Base-by-base conservation (phyloP, 108 stramenopile genomes). In the Nitzschia sp. region DNA sequence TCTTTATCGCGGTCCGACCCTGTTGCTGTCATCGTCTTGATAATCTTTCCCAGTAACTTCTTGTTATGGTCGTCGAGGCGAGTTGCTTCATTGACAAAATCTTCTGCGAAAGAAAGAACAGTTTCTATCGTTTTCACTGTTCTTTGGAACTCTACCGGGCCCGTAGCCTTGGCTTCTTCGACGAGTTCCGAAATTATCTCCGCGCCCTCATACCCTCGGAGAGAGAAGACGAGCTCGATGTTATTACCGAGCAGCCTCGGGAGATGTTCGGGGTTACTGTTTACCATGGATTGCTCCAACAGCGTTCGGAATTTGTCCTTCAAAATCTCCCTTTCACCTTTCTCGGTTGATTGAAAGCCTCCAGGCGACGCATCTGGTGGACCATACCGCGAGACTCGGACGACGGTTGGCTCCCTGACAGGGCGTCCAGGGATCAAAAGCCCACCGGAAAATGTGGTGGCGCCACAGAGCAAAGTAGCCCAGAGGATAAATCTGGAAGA, bases 41-140 rank as follows among this genome's bases (percentile, higher is more conserved):
- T 74, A 26, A 93, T 93, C 51, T 81, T 88, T 9, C 89, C 87
- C 61, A 93, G 33, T 8, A 89, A 59, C 28, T 83, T 6, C 57
- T 88, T 86, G 68, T 90, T 78, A 0, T 71, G 66, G 19, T 59
- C 58, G 46, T 93, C 87, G 64, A 87, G 68, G 17, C 64, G 33
- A 46, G 57, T 38, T 8, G 86, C 72, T 64, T 88, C 56, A 31
- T 82, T 70, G 17, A 85, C 88, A 56, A 93, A 89, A 23, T 76
- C 72, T 70, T 93, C 89, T 0, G 69, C 84, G 65, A 88, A 93
- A 17, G 68, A 59, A n/a, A 93, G 4, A 24, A 90, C 79, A n/a
- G 74, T 21, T 54, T 90, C 82, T 13, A 85, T 62, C 3, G 83
- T 81, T 53, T 71, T 61, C 5, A 64, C 48, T 0, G 67, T 59